Percentiles rank a stretch among this genome's conserved stretches.
Evolutionary conservation across 1,284 basidiomycete genomes (phyloP).

Genomic region (Bjerkandera adusta): DNA sequence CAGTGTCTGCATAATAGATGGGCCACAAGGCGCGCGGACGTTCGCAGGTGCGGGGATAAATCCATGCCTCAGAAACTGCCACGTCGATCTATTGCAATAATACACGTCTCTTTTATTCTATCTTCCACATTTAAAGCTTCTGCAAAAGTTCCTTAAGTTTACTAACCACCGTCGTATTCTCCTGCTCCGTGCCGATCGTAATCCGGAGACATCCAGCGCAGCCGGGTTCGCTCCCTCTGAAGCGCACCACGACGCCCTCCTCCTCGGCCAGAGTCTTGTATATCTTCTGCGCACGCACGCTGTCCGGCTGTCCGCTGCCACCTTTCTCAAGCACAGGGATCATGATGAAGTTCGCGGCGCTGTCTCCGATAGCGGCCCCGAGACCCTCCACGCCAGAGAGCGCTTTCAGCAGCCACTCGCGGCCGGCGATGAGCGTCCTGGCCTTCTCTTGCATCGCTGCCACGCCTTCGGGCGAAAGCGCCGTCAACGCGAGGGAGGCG

Average conservation of each 20-base stretch:
- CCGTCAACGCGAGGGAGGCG: constrained; percentile 79
- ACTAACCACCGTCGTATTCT: constrained; percentile 61
- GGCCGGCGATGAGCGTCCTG: constrained; percentile 56
- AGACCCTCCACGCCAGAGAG: constrained; percentile 59
- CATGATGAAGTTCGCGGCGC: constrained; percentile 92
- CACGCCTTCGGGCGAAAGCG: constrained; percentile 63
- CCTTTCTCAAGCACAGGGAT: constrained; percentile 68
- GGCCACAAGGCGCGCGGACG: no score
- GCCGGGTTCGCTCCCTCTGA: constrained; percentile 83
- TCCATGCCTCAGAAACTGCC: background rate
- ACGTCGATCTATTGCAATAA: background rate
- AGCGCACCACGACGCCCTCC: constrained; percentile 88
- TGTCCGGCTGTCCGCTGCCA: constrained; percentile 56
- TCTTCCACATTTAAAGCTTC: no score
- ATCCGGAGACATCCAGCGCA: constrained; percentile 89
- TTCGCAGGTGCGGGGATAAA: no score
- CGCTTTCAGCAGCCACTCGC: constrained; percentile 49
- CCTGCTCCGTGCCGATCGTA: constrained; percentile 85
- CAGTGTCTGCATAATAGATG: no score
- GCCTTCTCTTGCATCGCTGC: constrained; percentile 68
- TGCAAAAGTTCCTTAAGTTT: constrained; percentile 47
- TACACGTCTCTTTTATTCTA: constrained; percentile 19
- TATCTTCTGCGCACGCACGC: constrained; percentile 61
- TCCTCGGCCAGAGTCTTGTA: constrained; percentile 89
- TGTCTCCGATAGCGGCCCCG: constrained; percentile 74